Percentiles rank a stretch among this genome's conserved stretches.
phyloP scores from a whole-genome alignment of 2,329 filamentous ascomycete genomes.

The Colletotrichum lindemuthianum region DNA sequence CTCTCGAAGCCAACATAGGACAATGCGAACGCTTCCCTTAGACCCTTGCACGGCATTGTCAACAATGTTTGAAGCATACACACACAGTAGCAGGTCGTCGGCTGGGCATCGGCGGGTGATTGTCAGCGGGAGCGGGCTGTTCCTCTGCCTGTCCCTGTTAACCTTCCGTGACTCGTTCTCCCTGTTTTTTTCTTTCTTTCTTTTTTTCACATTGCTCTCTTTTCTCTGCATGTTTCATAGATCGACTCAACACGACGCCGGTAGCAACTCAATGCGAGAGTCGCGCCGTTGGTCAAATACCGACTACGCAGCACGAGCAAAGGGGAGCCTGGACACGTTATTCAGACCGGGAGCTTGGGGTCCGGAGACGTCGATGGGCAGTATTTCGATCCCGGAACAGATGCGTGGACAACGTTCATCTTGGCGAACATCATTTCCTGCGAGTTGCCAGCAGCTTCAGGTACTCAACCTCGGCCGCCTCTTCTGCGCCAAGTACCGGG shows the following conservation, averaged over 20 bases:
- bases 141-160: conserved; percentile 19
- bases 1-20: not conserved
- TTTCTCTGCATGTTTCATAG: conserved; percentile 2
- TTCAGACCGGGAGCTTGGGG: too few species aligned
- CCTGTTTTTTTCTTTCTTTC: not conserved
- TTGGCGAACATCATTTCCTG: too few species aligned
- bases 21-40: too few species aligned
- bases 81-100: conserved; percentile 11
- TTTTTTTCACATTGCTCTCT: conserved; percentile 9
- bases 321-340: too few species aligned
- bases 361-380: too few species aligned
- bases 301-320: too few species aligned
- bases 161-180: conserved; percentile 20
- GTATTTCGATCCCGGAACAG: too few species aligned
- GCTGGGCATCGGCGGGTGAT: not conserved
- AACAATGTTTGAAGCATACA: conserved; percentile 28
- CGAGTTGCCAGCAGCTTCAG: too few species aligned
- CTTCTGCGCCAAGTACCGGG: too few species aligned
- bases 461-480: too few species aligned
- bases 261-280: not conserved
- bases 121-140: not conserved
- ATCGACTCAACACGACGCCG: not conserved
- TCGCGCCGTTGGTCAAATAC: too few species aligned
- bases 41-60: not conserved
- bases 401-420: too few species aligned